A percentile compares a stretch with the other conserved stretches of the same genome.
These are phyloP conservation scores for Ustilago vetiveriae DNA, from an alignment of 1,284 basidiomycete genomes.

Conservation along the genomic window DNA sequence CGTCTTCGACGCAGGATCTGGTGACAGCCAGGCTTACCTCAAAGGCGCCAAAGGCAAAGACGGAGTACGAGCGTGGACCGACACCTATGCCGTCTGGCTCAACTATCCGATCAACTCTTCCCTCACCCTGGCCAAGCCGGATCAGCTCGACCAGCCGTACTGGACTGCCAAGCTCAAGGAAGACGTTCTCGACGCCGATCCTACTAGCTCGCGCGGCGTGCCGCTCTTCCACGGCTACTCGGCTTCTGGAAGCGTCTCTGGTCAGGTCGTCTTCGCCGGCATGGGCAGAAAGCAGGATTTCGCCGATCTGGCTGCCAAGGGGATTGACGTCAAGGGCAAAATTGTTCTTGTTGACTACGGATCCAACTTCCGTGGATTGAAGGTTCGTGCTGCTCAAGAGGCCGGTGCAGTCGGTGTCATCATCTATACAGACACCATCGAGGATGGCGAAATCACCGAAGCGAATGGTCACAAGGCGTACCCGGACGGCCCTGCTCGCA, in stretches of 20 bases:
- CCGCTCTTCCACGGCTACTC: slow-evolving; percentile 69
- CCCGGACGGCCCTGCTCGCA: slow-evolving; percentile 86
- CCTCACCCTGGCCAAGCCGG: slow-evolving; percentile 50
- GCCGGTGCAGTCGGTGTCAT: slow-evolving; percentile 74
- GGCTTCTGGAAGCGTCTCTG: slow-evolving; percentile 68
- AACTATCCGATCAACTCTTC: slow-evolving; percentile 59
- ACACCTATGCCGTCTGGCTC: slow-evolving; percentile 65
- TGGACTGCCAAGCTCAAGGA: slow-evolving; percentile 73
- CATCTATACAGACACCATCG: slow-evolving; percentile 88
- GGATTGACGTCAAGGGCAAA: slow-evolving; percentile 79
- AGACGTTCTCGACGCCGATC: slow-evolving; percentile 69
- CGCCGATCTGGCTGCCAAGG: slow-evolving; percentile 69
- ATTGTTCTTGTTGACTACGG: slow-evolving; percentile 89
- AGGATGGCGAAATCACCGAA: slow-evolving; percentile 83
- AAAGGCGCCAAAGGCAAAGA: slow-evolving; percentile 19
- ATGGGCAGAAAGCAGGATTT: slow-evolving; percentile 84
- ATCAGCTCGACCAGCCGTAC: slow-evolving; percentile 65
- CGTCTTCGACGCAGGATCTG: slow-evolving; percentile 62
- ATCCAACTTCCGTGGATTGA: slow-evolving; percentile 79
- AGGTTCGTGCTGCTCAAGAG: slow-evolving; percentile 84
- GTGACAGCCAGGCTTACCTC: slow-evolving; percentile 47
- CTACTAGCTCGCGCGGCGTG: slow-evolving; percentile 68
- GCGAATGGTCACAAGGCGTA: slow-evolving; percentile 74
- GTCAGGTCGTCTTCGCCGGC: slow-evolving; percentile 81
- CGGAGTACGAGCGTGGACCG: slow-evolving; percentile 57